Evolutionary conservation across 306 rosid genomes (phyloP), one percentile per base, ranked within the genome.

Genomic region (Coriaria nepalensis): DNA sequence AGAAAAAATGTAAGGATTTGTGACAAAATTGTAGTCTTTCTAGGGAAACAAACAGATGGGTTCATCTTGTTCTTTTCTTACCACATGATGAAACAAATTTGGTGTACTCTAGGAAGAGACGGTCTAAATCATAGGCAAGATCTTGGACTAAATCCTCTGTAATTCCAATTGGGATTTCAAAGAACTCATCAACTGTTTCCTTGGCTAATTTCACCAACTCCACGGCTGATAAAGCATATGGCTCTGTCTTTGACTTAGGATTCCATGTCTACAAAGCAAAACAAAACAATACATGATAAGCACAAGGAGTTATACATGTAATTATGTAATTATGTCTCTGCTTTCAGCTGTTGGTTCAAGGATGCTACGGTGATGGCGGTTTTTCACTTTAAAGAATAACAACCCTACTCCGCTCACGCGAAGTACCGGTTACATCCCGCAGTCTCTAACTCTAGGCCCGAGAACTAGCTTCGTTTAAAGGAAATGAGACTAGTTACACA

Each of bases 191-290:
- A 61, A 78, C 74, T 13, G 45, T 63, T 67, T 72, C 74, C 68
- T 56, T 77, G 33, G 86, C 77, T 50, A 68, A 11, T 38, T 47
- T 69, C 63, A 78, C 61, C 13, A 90, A 33, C 73, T 81, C 98
- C 49, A 65, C 78, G 7, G 70, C 98, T 54, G 95, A 79, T 47
- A 56, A 81, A 9, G 95, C 96, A 55, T 77, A 70, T 3, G 80
- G 87, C 53, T 90, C 98, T 0, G 79, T 47, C 71, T 82, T 90
- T 40, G 95, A 85, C 74, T 74, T 90, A 35, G 98, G 98, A 68
- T 85, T 90, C 98, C 98, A 90, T 59, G 94, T 85, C 98, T 90
- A 50, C 59, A 59, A 55, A 20, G 29, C 29, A 53, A 43, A 35
- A 20, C 29, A 20, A 3, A 20, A 3, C 29, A 20, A 20, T 20